Evolutionary conservation across 1,284 basidiomycete species (phyloP).

Genomic region (Rhodotorula sp.): DNA sequence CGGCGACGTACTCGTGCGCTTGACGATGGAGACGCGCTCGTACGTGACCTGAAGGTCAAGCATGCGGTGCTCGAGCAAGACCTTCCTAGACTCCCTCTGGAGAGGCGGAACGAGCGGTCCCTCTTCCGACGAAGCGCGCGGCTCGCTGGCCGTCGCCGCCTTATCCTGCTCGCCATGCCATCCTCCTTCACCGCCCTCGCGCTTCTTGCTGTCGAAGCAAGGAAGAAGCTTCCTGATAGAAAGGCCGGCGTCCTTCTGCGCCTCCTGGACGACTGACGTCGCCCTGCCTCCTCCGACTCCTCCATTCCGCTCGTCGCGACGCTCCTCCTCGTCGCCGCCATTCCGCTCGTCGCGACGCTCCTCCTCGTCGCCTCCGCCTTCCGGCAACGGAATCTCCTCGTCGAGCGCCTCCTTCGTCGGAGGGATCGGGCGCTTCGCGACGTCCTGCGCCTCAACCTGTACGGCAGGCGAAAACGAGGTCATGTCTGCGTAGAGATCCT

Average conservation of each 20-base stretch:
- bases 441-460: constrained; percentile 15
- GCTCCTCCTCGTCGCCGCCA: too few species aligned
- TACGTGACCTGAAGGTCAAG: constrained; percentile 19
- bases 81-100: neutral
- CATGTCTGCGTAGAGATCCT: neutral
- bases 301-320: neutral
- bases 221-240: neutral
- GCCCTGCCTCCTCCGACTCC: too few species aligned
- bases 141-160: neutral
- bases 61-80: constrained; percentile 10
- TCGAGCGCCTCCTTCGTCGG: neutral
- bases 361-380: neutral
- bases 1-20: constrained; percentile 5
- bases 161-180: too few species aligned
- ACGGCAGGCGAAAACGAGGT: constrained; percentile 16
- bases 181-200: neutral
- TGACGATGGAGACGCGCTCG: constrained; percentile 22
- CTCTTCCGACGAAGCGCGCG: neutral
- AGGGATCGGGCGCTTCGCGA: neutral
- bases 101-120: constrained; percentile 4
- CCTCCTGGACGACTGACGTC: too few species aligned
- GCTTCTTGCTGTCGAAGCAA: neutral
- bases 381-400: neutral
- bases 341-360: neutral
- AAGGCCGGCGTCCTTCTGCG: too few species aligned